Base-by-base conservation (phyloP, 148 eudicot species). In the Agrostemma githago region DNA sequence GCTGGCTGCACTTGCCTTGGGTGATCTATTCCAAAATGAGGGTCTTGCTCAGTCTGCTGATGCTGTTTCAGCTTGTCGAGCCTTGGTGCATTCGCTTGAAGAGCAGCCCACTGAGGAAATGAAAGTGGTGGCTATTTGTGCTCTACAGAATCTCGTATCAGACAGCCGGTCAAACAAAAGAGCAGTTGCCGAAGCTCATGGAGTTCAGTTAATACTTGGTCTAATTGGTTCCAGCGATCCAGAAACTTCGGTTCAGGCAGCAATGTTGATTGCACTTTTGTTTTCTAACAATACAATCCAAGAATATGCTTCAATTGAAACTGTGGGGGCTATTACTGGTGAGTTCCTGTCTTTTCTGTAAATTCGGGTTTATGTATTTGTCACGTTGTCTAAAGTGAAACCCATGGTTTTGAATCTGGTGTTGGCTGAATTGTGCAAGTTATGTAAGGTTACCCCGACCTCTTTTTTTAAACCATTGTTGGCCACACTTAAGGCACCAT, bases 171-270 rank as follows among this genome's bases (percentile, higher is more conserved):
- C 96, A 65, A 95, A 95, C 79, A 95, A 95, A 79, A 90, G 97
- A 85, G 99, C 99, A 41, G 97, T 95, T 82, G 99, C 97, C 53
- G 99, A 95, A 84, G 96, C 96, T 74, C 97, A 97, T 68, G 99
- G 97, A 53, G 96, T 95, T 79, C 97, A 90, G 83, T 91, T 92
- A 68, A 80, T 95, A 72, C 88, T 95, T 66, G 99, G 92, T 85
- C 82, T 95, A 83, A 90, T 95, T 80, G 84, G 91, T 77, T 92
- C 99, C 8, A 90, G 97, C 83, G 97, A 92, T 76, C 93, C 90
- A 9, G 99, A 92, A 61, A 95, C 99, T 41, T 95, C 96, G 11
- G 82, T 95, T 62, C 97, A 90, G 86, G 97, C 99, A 57, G 86
- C 97, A 41, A 95, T 92, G 94, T 92, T 95, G 68, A 68, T 95